A percentile compares a stretch with the other conserved stretches of the same genome.
These are phyloP conservation scores for Lonicera japonica DNA, from an alignment of 129 eudicot species.

Conservation along the genomic window DNA sequence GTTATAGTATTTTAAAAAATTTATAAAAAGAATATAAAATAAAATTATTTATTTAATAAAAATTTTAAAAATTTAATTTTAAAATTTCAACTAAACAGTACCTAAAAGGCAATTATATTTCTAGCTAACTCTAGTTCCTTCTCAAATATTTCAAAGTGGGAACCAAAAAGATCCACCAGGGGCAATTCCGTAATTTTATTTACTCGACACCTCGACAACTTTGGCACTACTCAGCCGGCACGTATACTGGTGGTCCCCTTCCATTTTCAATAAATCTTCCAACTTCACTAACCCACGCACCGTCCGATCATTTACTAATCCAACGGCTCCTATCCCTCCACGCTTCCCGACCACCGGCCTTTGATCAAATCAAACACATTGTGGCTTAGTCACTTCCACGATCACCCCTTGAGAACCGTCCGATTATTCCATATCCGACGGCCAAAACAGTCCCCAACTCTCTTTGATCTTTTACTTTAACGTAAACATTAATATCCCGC, in stretches of 20 bases:
- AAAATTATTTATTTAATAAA: no score
- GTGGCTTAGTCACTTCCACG: constrained; percentile 68
- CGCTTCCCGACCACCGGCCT: constrained; percentile 40
- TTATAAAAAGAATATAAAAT: no score
- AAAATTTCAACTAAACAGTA: no score
- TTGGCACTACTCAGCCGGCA: constrained; percentile 2
- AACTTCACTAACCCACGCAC: constrained; percentile 7
- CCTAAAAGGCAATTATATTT: no score
- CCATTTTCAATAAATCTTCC: constrained; percentile 1
- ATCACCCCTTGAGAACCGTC: constrained; percentile 7
- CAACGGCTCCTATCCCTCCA: constrained; percentile 25
- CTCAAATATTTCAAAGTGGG: neutral
- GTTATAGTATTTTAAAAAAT: no score
- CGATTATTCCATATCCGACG: constrained; percentile 41
- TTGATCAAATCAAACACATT: constrained; percentile 46
- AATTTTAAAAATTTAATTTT: no score
- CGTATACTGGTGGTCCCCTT: constrained; percentile 14
- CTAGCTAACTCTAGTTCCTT: no score
- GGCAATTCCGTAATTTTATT: neutral
- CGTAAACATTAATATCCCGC: constrained; percentile 47
- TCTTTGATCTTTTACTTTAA: constrained; percentile 2
- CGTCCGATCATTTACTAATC: constrained; percentile 36
- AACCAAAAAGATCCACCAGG: neutral
- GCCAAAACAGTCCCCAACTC: neutral
- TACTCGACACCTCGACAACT: neutral